Evolutionary conservation across 2,329 filamentous ascomycete species (phyloP).

Genomic region (Cercospora sesami): DNA sequence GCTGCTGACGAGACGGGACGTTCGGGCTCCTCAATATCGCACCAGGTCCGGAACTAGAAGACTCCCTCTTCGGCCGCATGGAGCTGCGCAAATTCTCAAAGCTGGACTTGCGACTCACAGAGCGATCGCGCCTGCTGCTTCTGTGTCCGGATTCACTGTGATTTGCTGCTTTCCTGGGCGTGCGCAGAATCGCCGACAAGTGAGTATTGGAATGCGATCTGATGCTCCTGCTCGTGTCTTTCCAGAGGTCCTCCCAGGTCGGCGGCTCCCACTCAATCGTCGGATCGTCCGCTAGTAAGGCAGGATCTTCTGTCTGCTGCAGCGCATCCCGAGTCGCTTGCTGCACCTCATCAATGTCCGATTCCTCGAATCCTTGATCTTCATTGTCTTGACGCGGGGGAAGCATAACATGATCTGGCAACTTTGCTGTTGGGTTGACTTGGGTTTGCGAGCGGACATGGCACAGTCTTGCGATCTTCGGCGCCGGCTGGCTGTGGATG

Average conservation of each 20-base stretch:
- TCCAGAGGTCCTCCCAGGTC: conserved; percentile 13
- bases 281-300: background rate
- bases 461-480: background rate
- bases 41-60: background rate
- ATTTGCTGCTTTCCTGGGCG: background rate
- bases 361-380: background rate
- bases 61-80: background rate
- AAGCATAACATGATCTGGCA: background rate
- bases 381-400: background rate
- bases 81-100: conserved; percentile 9
- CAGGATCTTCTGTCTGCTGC: background rate
- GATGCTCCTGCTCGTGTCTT: conserved; percentile 1
- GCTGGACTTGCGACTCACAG: conserved; percentile 11
- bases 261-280: conserved; percentile 14
- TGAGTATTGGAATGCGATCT: conserved; percentile 6
- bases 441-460: conserved; percentile 8
- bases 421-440: conserved; percentile 3
- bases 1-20: background rate
- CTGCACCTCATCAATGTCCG: background rate
- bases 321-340: conserved; percentile 8
- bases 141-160: background rate
- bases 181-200: background rate
- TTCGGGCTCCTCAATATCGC: background rate
- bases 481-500: background rate
- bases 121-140: background rate